Evolutionary conservation across 768 basidiomycete genomes (phyloP).

Genomic region (Gloeopeniophorella convolvens): DNA sequence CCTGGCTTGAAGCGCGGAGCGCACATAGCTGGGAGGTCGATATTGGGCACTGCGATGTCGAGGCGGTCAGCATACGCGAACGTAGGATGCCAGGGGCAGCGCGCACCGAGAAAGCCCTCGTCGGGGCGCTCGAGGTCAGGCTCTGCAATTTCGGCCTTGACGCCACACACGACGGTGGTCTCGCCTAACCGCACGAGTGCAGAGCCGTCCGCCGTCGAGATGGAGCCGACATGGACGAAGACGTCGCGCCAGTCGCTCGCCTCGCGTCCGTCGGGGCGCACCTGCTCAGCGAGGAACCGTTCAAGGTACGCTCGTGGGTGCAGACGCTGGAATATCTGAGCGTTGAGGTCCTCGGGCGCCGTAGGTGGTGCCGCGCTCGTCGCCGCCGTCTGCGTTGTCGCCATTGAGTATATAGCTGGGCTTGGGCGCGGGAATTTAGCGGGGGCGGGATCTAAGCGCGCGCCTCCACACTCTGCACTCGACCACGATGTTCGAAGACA

Average conservation of each 20-base stretch:
- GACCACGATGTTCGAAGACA: constrained; percentile 17
- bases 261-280: constrained; percentile 81
- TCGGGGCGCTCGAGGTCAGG: constrained; percentile 72
- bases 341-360: constrained; percentile 24
- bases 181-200: constrained; percentile 86
- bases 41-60: constrained; percentile 70
- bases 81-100: background rate
- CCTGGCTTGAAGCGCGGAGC: constrained; percentile 94
- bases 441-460: too few species aligned
- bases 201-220: constrained; percentile 91
- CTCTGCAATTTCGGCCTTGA: constrained; percentile 92
- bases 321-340: constrained; percentile 70
- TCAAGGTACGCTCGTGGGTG: constrained; percentile 87
- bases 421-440: too few species aligned
- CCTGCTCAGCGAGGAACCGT: constrained; percentile 69
- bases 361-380: background rate
- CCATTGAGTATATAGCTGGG: too few species aligned
- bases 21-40: constrained; percentile 91
- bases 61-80: background rate
- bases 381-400: too few species aligned
- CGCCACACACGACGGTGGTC: constrained; percentile 93
- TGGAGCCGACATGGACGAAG: constrained; percentile 77
- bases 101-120: constrained; percentile 78
- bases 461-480: too few species aligned
- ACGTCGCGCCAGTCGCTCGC: constrained; percentile 65